Evolutionary conservation across 2,329 filamentous ascomycete genomes (phyloP).

Genomic region (Chrysosporium queenslandicum): DNA sequence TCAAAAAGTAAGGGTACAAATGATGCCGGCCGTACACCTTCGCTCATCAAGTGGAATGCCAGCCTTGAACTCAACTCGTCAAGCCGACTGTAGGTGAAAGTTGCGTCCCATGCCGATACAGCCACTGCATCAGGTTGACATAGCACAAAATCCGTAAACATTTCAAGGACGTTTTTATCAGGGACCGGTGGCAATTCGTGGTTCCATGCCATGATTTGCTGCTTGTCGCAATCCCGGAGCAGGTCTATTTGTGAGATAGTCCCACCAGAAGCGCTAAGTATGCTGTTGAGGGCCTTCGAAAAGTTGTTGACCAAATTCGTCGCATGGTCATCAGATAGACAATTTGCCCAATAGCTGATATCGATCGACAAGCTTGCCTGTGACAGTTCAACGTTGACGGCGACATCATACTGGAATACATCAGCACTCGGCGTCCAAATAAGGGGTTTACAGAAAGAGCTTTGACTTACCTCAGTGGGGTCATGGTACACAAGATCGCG

Average conservation of each 20-base stretch:
- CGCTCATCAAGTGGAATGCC: constrained; percentile 5
- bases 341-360: neutral
- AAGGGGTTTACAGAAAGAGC: neutral
- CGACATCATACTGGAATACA: constrained; percentile 11
- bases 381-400: constrained; percentile 12
- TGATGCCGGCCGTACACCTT: neutral
- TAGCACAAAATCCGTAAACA: neutral
- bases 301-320: neutral
- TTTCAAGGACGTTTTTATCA: neutral
- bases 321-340: neutral
- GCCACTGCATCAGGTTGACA: constrained; percentile 15
- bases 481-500: neutral
- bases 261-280: neutral
- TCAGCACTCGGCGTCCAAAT: neutral
- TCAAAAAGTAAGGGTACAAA: constrained; percentile 16
- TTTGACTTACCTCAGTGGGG: neutral
- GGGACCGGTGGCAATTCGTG: neutral
- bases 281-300: neutral
- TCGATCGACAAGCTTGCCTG: constrained; percentile 1
- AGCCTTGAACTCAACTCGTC: constrained; percentile 17
- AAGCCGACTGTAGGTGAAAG: constrained; percentile 11
- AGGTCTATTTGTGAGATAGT: neutral
- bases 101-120: constrained; percentile 20
- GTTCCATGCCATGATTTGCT: neutral
- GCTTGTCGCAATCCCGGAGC: neutral